A percentile compares a stretch with the other conserved stretches of the same genome.
Evolutionary conservation across 371 early-diverging fungal genomes (phyloP).

Genomic region (Rhizomucor pusillus): DNA sequence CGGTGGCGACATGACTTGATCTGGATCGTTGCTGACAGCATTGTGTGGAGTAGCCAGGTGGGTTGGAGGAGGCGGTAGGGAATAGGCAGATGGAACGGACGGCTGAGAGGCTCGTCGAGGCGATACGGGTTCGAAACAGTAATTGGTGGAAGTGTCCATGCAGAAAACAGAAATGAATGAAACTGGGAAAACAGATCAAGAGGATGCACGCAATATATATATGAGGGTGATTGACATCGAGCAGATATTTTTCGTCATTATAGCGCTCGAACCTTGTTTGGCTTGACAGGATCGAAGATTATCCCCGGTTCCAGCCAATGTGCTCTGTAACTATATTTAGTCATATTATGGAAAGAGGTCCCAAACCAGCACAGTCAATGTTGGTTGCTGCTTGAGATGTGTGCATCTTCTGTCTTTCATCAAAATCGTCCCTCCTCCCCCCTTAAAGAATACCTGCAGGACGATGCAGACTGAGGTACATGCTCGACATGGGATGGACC

Average conservation of each 20-base stretch:
- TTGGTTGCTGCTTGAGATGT: too few species aligned
- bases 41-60: slow-evolving; percentile 6
- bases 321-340: slow-evolving; percentile 34
- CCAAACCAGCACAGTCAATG: too few species aligned
- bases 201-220: slow-evolving; percentile 13
- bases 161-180: neutral
- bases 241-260: slow-evolving; percentile 5
- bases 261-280: slow-evolving; percentile 17
- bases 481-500: too few species aligned
- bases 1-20: slow-evolving; percentile 42
- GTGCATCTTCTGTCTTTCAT: too few species aligned
- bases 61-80: slow-evolving; percentile 6
- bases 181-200: slow-evolving; percentile 12
- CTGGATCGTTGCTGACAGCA: slow-evolving; percentile 17
- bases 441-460: too few species aligned
- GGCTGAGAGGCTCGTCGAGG: slow-evolving; percentile 3
- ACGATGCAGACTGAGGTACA: too few species aligned
- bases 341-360: slow-evolving; percentile 28
- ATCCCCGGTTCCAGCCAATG: slow-evolving; percentile 18
- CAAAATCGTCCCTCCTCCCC: slow-evolving; percentile 5
- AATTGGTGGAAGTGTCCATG: slow-evolving; percentile 8
- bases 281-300: slow-evolving; percentile 16
- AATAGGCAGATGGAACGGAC: neutral
- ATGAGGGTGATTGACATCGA: neutral
- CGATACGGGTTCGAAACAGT: slow-evolving; percentile 7